Evolutionary conservation across 805 yeast genomes (phyloP).

Genomic region (Sugiyamaella smithiae): DNA sequence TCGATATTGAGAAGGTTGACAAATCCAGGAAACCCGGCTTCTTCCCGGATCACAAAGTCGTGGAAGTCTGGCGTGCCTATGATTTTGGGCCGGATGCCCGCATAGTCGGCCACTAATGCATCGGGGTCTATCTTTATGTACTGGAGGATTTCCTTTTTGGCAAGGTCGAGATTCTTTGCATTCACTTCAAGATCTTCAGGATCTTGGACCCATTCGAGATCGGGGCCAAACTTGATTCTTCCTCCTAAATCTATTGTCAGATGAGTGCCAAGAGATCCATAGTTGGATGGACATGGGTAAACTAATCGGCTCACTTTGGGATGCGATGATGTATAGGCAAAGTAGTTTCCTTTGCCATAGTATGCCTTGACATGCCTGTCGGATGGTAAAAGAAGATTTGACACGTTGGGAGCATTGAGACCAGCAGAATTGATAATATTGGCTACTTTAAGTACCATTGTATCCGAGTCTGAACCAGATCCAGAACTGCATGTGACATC

Average conservation of each 20-base stretch:
- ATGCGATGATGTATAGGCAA: slow-evolving; percentile 47
- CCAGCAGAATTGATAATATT: slow-evolving; percentile 79
- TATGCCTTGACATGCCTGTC: slow-evolving; percentile 55
- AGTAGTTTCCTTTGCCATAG: slow-evolving; percentile 87
- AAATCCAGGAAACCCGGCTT: slow-evolving; percentile 71
- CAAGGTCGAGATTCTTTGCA: slow-evolving; percentile 47
- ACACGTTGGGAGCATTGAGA: slow-evolving; percentile 63
- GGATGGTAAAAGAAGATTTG: slow-evolving; percentile 65
- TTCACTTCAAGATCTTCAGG: slow-evolving; percentile 33
- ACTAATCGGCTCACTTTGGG: slow-evolving; percentile 56
- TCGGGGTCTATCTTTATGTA: slow-evolving; percentile 60
- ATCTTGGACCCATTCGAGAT: slow-evolving; percentile 68
- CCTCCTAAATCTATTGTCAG: slow-evolving; percentile 81
- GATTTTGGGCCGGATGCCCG: slow-evolving; percentile 84
- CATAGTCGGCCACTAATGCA: slow-evolving; percentile 62
- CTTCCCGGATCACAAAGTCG: slow-evolving; percentile 72
- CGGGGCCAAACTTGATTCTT: slow-evolving; percentile 82
- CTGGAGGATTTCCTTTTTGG: slow-evolving; percentile 53
- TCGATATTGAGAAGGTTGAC: slow-evolving; percentile 80
- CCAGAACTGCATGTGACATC: slow-evolving; percentile 18
- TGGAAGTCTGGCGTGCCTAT: slow-evolving; percentile 47
- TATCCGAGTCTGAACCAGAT: slow-evolving; percentile 23
- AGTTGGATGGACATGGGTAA: slow-evolving; percentile 78
- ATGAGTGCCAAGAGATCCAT: slow-evolving; percentile 82
- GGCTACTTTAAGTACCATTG: slow-evolving; percentile 40